Evolutionary conservation across 2,329 filamentous ascomycete species (phyloP).

Genomic region (Hirsutella rhossiliensis): DNA sequence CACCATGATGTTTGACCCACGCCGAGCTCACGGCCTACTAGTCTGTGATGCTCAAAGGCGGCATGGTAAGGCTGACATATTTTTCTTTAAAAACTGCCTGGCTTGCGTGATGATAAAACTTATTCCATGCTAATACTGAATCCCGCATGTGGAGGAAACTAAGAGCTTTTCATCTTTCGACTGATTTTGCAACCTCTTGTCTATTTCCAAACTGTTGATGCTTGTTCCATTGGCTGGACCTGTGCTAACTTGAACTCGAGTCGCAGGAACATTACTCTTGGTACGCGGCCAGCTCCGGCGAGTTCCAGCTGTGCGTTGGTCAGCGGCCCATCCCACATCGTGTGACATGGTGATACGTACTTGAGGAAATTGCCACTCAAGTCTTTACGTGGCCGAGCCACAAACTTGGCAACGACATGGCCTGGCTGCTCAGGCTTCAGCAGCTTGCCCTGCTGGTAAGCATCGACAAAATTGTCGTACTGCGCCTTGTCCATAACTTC

Average conservation of each 20-base stretch:
- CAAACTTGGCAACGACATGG: conserved; percentile 71
- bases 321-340: conserved; percentile 5
- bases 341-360: conserved; percentile 28
- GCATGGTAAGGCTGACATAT: conserved; percentile 14
- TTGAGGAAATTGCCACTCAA: conserved; percentile 67
- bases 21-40: too few relatives aligned
- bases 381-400: conserved; percentile 48
- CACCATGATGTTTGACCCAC: too few relatives aligned
- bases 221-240: conserved; percentile 5
- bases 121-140: conserved; percentile 74
- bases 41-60: background rate
- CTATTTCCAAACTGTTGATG: conserved; percentile 6
- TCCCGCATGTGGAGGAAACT: conserved; percentile 50
- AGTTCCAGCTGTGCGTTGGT: conserved; percentile 22
- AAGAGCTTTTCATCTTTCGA: conserved; percentile 79
- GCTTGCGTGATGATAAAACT: conserved; percentile 50
- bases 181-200: conserved; percentile 39
- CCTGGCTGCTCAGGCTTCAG: conserved; percentile 77
- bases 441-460: conserved; percentile 59
- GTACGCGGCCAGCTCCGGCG: conserved; percentile 38
- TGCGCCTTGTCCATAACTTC: conserved; percentile 38
- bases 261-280: conserved; percentile 22
- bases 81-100: conserved; percentile 12
- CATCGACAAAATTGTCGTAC: conserved; percentile 55
- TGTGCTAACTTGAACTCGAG: conserved; percentile 7